Percentiles rank a stretch among this genome's conserved stretches.
These are phyloP conservation scores for Parastagonospora nodorum DNA, from an alignment of 2,329 filamentous ascomycete genomes.

Conservation along the genomic window DNA sequence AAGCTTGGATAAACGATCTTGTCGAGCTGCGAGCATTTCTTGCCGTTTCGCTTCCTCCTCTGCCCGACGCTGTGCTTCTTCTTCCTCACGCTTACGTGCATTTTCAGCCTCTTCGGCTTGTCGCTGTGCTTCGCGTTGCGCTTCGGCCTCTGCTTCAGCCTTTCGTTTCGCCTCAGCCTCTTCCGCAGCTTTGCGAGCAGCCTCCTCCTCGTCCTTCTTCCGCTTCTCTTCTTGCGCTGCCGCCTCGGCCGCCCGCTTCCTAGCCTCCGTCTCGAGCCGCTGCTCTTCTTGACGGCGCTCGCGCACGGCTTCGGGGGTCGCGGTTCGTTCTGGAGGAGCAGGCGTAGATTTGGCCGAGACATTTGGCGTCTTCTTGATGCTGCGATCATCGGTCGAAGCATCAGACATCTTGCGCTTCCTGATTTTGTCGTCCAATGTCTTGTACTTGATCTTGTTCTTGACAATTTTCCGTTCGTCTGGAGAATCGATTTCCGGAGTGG, in stretches of 20 bases:
- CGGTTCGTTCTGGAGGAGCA: slow-evolving; percentile 40
- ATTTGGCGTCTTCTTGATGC: slow-evolving; percentile 40
- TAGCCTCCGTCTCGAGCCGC: slow-evolving; percentile 32
- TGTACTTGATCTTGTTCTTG: slow-evolving; percentile 41
- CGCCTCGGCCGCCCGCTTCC: slow-evolving; percentile 26
- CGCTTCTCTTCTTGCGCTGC: slow-evolving; percentile 31
- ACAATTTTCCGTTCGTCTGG: slow-evolving; percentile 40
- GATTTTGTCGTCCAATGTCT: slow-evolving; percentile 39
- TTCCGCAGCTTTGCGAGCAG: slow-evolving; percentile 34
- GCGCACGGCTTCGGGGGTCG: slow-evolving; percentile 41
- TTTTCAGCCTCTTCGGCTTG: slow-evolving; percentile 40
- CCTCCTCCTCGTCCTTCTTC: slow-evolving; percentile 35
- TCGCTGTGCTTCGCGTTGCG: slow-evolving; percentile 31
- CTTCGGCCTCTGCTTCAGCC: slow-evolving; percentile 38
- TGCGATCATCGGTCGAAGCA: slow-evolving; percentile 35
- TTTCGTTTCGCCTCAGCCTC: slow-evolving; percentile 35
- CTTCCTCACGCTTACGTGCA: slow-evolving; percentile 36
- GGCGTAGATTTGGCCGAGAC: slow-evolving; percentile 43
- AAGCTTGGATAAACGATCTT: slow-evolving; percentile 41
- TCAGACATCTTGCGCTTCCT: slow-evolving; percentile 39
- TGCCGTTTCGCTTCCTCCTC: slow-evolving; percentile 38
- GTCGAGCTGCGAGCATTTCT: slow-evolving; percentile 37
- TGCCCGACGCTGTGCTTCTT: slow-evolving; percentile 33
- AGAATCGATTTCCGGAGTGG: slow-evolving; percentile 42
- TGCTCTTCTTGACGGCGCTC: slow-evolving; percentile 43